Conservation (phyloP, 2,329 filamentous ascomycete species). For the Scedosporium dehoogii region DNA sequence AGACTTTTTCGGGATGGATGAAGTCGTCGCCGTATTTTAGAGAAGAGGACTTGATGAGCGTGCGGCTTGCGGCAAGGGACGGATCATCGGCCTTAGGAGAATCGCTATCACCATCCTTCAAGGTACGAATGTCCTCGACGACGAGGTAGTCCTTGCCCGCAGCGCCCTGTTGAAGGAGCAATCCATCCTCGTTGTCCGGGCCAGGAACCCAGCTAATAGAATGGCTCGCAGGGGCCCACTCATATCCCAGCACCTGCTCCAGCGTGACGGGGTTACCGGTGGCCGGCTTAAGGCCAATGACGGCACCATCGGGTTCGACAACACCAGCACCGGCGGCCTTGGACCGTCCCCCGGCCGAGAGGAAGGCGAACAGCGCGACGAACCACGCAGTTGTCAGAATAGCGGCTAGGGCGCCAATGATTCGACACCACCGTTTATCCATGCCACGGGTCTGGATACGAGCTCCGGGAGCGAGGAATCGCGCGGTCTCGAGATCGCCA, state of each 20-base stretch:
- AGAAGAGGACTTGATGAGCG: slow-evolving; percentile 60
- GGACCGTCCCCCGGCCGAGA: slow-evolving; percentile 56
- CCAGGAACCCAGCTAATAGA: slow-evolving; percentile 70
- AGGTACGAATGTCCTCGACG: slow-evolving; percentile 70
- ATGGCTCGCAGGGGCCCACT: slow-evolving; percentile 54
- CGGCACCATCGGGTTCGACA: slow-evolving; percentile 59
- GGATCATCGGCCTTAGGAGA: neutral
- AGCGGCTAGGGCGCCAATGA: slow-evolving; percentile 49
- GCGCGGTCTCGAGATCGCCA: slow-evolving; percentile 37
- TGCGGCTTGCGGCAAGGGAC: slow-evolving; percentile 42
- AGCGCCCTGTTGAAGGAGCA: slow-evolving; percentile 65
- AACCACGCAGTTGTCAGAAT: slow-evolving; percentile 60
- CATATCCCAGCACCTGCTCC: slow-evolving; percentile 56
- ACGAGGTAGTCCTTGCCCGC: slow-evolving; percentile 64
- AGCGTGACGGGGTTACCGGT: slow-evolving; percentile 64
- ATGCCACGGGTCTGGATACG: slow-evolving; percentile 40
- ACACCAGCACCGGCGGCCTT: slow-evolving; percentile 50
- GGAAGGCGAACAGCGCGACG: slow-evolving; percentile 55
- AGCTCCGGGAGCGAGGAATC: slow-evolving; percentile 34
- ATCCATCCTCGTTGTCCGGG: slow-evolving; percentile 67
- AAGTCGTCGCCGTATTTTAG: slow-evolving; percentile 51
- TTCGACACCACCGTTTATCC: slow-evolving; percentile 54
- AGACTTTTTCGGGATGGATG: slow-evolving; percentile 50
- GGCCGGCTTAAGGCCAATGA: slow-evolving; percentile 29
- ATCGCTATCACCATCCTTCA: slow-evolving; percentile 17